Conservation (phyloP, 768 basidiomycete genomes). For the Holtermanniella nyarrowii region DNA sequence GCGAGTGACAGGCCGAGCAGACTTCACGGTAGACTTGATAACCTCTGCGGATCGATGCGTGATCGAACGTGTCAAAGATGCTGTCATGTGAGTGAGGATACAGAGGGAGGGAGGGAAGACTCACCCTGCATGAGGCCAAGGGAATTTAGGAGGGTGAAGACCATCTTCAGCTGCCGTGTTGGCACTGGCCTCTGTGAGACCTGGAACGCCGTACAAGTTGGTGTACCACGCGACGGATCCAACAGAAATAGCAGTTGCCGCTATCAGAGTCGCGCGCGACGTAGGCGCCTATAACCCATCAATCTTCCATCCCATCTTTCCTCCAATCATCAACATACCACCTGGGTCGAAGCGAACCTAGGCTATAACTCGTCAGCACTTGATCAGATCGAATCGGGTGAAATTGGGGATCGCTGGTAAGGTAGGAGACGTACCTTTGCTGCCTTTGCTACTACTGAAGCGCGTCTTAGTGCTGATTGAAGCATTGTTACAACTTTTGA, state of each 20-base stretch:
- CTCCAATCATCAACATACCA: too few relatives aligned
- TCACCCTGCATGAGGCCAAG: conserved; percentile 80
- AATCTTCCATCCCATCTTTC: too few relatives aligned
- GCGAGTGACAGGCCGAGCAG: conserved; percentile 96
- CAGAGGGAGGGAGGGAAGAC: too few relatives aligned
- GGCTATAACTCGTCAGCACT: conserved; percentile 12
- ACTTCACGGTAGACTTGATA: conserved; percentile 88
- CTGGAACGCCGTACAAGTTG: conserved; percentile 81
- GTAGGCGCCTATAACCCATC: neutral
- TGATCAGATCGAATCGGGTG: neutral
- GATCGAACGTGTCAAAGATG: conserved; percentile 81
- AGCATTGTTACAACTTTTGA: neutral
- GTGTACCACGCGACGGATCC: conserved; percentile 96
- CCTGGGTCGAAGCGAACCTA: conserved; percentile 18
- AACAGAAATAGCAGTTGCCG: conserved; percentile 63
- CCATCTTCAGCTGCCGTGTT: conserved; percentile 88
- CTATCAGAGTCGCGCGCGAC: conserved; percentile 44
- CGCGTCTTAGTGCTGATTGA: neutral
- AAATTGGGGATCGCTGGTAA: neutral
- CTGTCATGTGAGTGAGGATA: neutral
- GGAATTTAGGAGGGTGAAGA: conserved; percentile 73
- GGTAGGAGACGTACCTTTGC: neutral
- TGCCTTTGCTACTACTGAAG: neutral
- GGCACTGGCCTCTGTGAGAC: conserved; percentile 84
- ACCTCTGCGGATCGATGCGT: conserved; percentile 52